Evolutionary conservation across 352 stramenopile species (phyloP), one percentile per base, ranked within the genome.

Genomic region (Phytopythium kandeliae): DNA sequence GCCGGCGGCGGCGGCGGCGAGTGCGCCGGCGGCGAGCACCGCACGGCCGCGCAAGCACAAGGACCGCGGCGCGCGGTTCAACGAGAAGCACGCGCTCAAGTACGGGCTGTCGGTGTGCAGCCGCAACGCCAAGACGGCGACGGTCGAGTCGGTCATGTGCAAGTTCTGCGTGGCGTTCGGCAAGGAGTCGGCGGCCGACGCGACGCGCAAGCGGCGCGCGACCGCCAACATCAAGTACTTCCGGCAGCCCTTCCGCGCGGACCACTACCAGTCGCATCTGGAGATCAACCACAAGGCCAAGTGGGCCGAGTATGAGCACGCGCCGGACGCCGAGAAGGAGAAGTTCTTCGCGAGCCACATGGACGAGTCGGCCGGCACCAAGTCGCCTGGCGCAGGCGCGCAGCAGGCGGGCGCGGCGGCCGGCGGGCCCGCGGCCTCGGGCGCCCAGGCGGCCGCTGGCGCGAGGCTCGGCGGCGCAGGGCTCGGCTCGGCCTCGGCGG

Each of bases 201-300:
- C 68, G n/a, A 66, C 54, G n/a, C 72, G 75, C 38, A 86, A 86
- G 55, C 75, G 73, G 26, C 73, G 75, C 26, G 71, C 69, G 4
- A 85, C 75, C 2, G 68, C 72, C 58, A 86, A 86, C 47, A 81
- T 85, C 63, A 86, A 86, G 68, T 85, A 86, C 62, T 86, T 85
- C 47, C 68, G 73, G 2, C 67, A 80, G 58, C 72, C 73, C 0
- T 86, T 86, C 56, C 76, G 76, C 35, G 70, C 76, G 2, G 76
- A 87, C 55, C 74, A 87, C 51, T 87, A 85, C 47, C 60, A 82
- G 24, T 85, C 69, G 36, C 76, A 87, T 37, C 46, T 87, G 26
- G 69, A 84, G 65, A 84, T 85, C 55, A 82, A 87, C 52, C 76
- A 87, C 64, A 72, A 68, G 55, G 40, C 55, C n/a, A 80, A 81